Percentiles rank a stretch among this genome's conserved stretches.
These are phyloP conservation scores for Aspergillus olivimuriae DNA, from an alignment of 495 filamentous ascomycete genomes.

Conservation along the genomic window DNA sequence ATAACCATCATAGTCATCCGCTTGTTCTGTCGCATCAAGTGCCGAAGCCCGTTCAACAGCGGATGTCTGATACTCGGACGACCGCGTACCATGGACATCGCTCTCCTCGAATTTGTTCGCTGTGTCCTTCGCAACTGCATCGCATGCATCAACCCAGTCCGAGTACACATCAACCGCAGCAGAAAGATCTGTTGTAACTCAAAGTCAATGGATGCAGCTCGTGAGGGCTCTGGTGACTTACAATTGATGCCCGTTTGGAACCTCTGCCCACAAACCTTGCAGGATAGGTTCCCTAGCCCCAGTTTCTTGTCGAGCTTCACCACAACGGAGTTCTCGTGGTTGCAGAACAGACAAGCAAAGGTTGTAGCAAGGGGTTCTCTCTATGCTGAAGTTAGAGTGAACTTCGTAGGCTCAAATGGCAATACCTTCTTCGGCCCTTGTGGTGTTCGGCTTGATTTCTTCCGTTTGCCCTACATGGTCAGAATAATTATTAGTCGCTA, in stretches of 20 bases:
- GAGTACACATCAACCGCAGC: conserved; percentile 91
- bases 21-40: conserved; percentile 9
- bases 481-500: no score
- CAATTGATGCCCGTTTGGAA: conserved; percentile 93
- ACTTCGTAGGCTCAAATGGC: no score
- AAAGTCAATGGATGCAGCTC: background rate
- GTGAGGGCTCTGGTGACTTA: conserved; percentile 49
- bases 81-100: conserved; percentile 20
- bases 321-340: conserved; percentile 84
- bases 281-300: conserved; percentile 74
- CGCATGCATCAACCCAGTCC: conserved; percentile 97
- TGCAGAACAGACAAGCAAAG: conserved; percentile 97
- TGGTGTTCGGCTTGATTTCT: conserved; percentile 84
- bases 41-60: conserved; percentile 15
- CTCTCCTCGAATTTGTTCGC: conserved; percentile 48
- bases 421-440: conserved; percentile 75
- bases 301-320: conserved; percentile 90
- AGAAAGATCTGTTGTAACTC: conserved; percentile 63
- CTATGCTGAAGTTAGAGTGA: conserved; percentile 49
- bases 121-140: conserved; percentile 63
- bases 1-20: conserved; percentile 26
- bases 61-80: conserved; percentile 11
- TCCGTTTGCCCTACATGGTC: conserved; percentile 91
- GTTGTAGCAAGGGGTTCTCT: conserved; percentile 78
- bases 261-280: conserved; percentile 87